Evolutionary conservation across 768 basidiomycete species (phyloP), one percentile per base, ranked within the genome.

Genomic region (Cystoderma amianthinum): DNA sequence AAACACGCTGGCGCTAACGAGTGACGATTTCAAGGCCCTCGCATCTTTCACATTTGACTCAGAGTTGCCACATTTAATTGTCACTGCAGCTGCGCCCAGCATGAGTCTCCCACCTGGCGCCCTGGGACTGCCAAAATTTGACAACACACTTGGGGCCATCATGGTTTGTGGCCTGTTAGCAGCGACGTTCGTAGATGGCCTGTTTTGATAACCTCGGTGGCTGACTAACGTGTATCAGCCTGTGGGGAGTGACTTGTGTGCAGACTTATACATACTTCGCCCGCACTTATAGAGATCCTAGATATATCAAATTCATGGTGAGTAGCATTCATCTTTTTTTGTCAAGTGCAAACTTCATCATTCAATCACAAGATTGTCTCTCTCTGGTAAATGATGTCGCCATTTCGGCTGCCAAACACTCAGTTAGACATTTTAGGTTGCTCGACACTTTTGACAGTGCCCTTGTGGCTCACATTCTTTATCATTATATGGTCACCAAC

Each of bases 171-270:
- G 73, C 3, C 60, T 80, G 38, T 48, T 71, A 19, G 72, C 75
- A 11, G 66, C 74, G 54, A 69, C 70, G 79, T 80, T 50, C 43
- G 73, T 57, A n/a, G 2, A 12, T 32, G 42, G 41, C 32, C 1
- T 16, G 17, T 12, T 6, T 16, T 30, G 10, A 5, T 22, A 6
- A 13, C 20, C 4, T 15, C 12, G 37, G 13, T 33, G 2, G 2
- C 21, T 15, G 18, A 39, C 22, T 15, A 22, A 25, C 13, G 10
- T 6, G 21, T 41, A 18, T 9, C 41, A 80, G 78, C n/a, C 56
- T 80, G n/a, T 80, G 71, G 67, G 78, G 78, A 2, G 56, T 78
- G 5, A 76, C 74, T 6, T 76, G 69, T 44, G 60, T 70, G 11
- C 78, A 80, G 50, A 71, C 71, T 1, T 76, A 64, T 45, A 61